Conservation (phyloP, 2,329 filamentous ascomycete genomes). For the Hypoxylon sp. region DNA sequence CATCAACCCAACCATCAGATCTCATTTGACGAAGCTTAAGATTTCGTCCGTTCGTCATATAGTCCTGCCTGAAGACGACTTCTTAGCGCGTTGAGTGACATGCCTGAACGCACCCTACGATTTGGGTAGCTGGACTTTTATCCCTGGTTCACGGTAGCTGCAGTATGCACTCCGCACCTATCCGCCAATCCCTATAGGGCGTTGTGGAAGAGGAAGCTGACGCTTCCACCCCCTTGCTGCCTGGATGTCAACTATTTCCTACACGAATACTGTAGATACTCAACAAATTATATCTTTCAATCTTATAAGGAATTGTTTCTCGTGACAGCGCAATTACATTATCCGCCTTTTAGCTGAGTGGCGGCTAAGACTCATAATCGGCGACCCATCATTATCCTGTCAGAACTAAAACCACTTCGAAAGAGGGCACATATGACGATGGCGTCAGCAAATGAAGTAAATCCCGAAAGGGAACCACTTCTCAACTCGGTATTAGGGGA, state of each 20-base stretch:
- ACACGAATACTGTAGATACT: not conserved
- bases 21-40: not conserved
- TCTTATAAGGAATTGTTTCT: not conserved
- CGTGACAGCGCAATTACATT: not conserved
- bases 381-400: not conserved
- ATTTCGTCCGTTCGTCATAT: not conserved
- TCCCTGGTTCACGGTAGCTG: not conserved
- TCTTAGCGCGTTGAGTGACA: not conserved
- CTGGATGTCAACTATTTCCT: not conserved
- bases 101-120: not conserved
- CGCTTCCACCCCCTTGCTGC: not conserved
- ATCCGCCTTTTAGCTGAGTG: not conserved
- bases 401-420: not conserved
- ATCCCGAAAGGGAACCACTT: slow-evolving; percentile 28
- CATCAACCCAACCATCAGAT: not conserved
- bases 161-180: slow-evolving; percentile 3
- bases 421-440: slow-evolving; percentile 6
- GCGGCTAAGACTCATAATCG: not conserved
- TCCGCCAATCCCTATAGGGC: not conserved
- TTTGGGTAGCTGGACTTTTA: not conserved
- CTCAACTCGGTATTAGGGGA: slow-evolving; percentile 3
- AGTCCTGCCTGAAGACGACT: not conserved
- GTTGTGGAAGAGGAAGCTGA: not conserved
- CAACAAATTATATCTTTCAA: not conserved
- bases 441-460: slow-evolving; percentile 9